A percentile compares a stretch with the other conserved stretches of the same genome.
These are phyloP conservation scores for Ogataea corticis DNA, from an alignment of 805 yeast species.

Conservation along the genomic window DNA sequence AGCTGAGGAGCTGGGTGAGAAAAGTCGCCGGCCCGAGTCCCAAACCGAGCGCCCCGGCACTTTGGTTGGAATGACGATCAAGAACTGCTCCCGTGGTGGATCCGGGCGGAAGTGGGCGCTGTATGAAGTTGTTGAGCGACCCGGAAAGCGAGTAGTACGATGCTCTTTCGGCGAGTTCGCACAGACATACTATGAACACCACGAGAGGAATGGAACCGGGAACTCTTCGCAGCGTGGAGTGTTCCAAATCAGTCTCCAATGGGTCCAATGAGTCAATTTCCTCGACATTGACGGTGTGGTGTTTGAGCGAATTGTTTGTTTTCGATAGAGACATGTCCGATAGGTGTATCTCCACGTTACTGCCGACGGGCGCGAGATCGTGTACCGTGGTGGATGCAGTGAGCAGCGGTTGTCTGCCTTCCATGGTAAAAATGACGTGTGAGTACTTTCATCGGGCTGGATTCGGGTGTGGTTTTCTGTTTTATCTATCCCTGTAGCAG, in stretches of 20 bases:
- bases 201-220: conserved; percentile 28
- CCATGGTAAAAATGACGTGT: not conserved
- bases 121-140: conserved; percentile 50
- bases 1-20: conserved; percentile 44
- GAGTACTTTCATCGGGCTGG: not conserved
- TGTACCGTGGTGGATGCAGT: not conserved
- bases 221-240: conserved; percentile 17
- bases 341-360: no score
- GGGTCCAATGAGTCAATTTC: conserved; percentile 7
- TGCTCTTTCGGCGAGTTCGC: conserved; percentile 56
- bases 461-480: not conserved
- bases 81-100: conserved; percentile 38
- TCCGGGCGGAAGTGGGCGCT: conserved; percentile 49
- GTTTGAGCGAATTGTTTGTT: not conserved
- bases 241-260: not conserved
- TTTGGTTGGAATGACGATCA: conserved; percentile 40
- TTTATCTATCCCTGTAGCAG: no score
- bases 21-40: conserved; percentile 49
- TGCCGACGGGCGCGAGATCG: not conserved
- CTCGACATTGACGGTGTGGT: not conserved
- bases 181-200: conserved; percentile 33
- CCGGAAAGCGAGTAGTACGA: conserved; percentile 53
- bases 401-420: not conserved
- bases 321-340: not conserved
- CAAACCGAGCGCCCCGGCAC: conserved; percentile 50